Conservation (phyloP, 1,139 yeast genomes). For the Wickerhamomyces sp. region DNA sequence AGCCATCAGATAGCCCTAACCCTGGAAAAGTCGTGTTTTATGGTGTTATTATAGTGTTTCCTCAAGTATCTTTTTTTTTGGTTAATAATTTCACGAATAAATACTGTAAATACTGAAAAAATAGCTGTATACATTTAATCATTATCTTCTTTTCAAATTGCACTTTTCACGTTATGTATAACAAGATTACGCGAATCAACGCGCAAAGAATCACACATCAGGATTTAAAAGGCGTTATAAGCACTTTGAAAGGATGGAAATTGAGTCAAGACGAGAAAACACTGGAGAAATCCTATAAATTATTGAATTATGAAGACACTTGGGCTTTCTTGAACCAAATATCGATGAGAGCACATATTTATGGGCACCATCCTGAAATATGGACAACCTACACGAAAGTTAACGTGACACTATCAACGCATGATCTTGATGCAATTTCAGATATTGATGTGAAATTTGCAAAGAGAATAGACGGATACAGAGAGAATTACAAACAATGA, state of each 20-base stretch:
- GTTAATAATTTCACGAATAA: no score
- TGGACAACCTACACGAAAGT: slow-evolving; percentile 61
- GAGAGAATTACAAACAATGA: not conserved
- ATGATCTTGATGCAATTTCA: slow-evolving; percentile 57
- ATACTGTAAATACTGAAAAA: no score
- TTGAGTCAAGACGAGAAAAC: slow-evolving; percentile 6
- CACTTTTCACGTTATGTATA: slow-evolving; percentile 25
- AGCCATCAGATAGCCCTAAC: slow-evolving; percentile 12
- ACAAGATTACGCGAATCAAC: slow-evolving; percentile 25
- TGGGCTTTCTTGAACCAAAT: slow-evolving; percentile 54
- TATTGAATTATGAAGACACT: slow-evolving; percentile 52
- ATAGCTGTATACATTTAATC: no score
- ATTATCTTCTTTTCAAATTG: not conserved
- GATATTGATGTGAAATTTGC: slow-evolving; percentile 61
- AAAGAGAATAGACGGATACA: slow-evolving; percentile 24
- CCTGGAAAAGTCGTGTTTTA: not conserved
- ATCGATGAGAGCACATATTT: slow-evolving; percentile 53
- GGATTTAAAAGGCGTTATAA: not conserved
- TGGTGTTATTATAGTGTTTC: no score
- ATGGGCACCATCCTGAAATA: slow-evolving; percentile 74
- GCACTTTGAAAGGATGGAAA: slow-evolving; percentile 9
- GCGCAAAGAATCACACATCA: slow-evolving; percentile 14
- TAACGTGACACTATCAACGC: slow-evolving; percentile 57
- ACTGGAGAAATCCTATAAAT: slow-evolving; percentile 33
- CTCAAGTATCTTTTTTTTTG: not conserved